phyloP scores from a whole-genome alignment of 106 monocot genomes.

The Allium sativum region DNA sequence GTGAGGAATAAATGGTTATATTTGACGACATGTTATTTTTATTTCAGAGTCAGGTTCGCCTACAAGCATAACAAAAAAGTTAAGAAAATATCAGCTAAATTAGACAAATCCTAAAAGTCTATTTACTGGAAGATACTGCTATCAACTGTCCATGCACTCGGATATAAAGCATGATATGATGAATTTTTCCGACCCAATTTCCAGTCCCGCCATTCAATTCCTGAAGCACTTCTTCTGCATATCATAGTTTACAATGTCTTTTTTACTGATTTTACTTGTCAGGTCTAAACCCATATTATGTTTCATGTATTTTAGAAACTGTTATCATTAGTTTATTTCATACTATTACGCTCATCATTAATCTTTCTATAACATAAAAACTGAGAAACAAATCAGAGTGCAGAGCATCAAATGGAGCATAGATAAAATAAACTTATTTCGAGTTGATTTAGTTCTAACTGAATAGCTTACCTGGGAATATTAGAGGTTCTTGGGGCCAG shows the following conservation, averaged over 20 bases:
- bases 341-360: background rate
- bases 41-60: slow-evolving; percentile 89
- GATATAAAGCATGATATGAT: slow-evolving; percentile 83
- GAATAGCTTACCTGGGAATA: slow-evolving; percentile 40
- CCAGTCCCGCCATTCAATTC: slow-evolving; percentile 92
- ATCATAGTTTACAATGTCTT: background rate
- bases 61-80: slow-evolving; percentile 10
- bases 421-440: background rate
- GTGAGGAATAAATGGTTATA: slow-evolving; percentile 92
- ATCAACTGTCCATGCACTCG: slow-evolving; percentile 88
- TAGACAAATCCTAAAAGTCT: background rate
- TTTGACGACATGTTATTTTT: slow-evolving; percentile 81
- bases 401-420: background rate
- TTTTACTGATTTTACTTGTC: background rate
- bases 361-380: background rate
- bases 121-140: slow-evolving; percentile 34
- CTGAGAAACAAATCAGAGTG: too few species aligned
- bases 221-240: slow-evolving; percentile 53
- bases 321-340: background rate
- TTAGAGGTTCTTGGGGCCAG: slow-evolving; percentile 41
- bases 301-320: background rate
- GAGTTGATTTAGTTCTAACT: background rate
- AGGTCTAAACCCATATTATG: too few species aligned
- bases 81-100: slow-evolving; percentile 2
- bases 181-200: slow-evolving; percentile 56